Evolutionary conservation across 306 rosid genomes (phyloP), one percentile per base, ranked within the genome.

Genomic region (Neltuma alba): DNA sequence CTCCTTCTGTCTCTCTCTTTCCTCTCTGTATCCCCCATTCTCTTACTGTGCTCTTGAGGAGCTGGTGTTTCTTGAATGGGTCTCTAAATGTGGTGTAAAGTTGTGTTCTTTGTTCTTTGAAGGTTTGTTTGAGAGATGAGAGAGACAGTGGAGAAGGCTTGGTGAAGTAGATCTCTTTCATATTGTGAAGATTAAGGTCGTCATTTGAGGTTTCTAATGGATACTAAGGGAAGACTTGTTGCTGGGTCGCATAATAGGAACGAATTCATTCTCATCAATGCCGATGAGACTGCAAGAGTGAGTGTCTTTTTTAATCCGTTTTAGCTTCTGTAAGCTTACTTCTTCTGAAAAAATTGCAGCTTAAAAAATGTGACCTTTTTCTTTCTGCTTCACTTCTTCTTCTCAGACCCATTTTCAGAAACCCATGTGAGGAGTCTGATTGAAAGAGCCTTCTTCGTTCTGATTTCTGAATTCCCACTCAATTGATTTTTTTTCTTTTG

Each of bases 221-320:
- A 86, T 54, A 88, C 93, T 70, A 87, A 87, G 62, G 93, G 97
- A 37, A 70, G 90, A 72, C 83, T 92, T 9, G 50, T 92, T 84
- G 93, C 97, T 1, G 94, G 97, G 15, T 92, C 97, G 58, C 97
- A 90, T 78, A 90, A 90, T 82, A 87, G 94, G 83, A 90, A 92
- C 69, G 97, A 90, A 82, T 92, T 92, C 79, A 87, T 92, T 79
- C 89, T 90, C 41, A 90, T 92, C 94, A 87, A 90, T 86, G 97
- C 94, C 6, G 97, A 90, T 83, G 94, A 90, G 64, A 86, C 84
- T 88, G 81, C 94, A 57, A 79, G 94, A 75, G 97, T 90, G 74
- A 85, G 92, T 85, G 33, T 14, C 6, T 41, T 23, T 38, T 38
- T 74, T 60, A 12, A 27, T 70, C 48, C 34, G 55, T 38, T 81